These are phyloP conservation scores for Penicillium rolfsii DNA, from an alignment of 2,329 filamentous ascomycete genomes.

Conservation along the genomic window DNA sequence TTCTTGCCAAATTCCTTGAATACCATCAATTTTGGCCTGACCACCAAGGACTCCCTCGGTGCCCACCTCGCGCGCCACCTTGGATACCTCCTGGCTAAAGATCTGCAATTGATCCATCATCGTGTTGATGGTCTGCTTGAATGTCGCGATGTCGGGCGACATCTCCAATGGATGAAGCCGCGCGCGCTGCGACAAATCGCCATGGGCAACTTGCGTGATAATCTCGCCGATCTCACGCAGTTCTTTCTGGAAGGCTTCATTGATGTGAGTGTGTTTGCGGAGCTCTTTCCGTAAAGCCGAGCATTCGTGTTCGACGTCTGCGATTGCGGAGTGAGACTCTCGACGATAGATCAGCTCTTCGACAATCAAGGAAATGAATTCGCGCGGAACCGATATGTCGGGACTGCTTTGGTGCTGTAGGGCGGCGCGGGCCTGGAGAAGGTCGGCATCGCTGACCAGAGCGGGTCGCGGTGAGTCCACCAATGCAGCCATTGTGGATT, in stretches of 20 bases:
- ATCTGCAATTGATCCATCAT: slow-evolving; percentile 82
- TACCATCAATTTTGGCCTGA: slow-evolving; percentile 77
- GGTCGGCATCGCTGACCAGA: slow-evolving; percentile 27
- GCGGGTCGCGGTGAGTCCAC: slow-evolving; percentile 22
- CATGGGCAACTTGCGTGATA: slow-evolving; percentile 33
- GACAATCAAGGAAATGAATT: slow-evolving; percentile 30
- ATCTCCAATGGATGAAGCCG: slow-evolving; percentile 31
- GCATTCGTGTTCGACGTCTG: slow-evolving; percentile 28
- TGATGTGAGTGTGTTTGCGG: slow-evolving; percentile 32
- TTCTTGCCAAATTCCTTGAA: slow-evolving; percentile 83
- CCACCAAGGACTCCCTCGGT: slow-evolving; percentile 78
- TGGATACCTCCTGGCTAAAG: slow-evolving; percentile 78
- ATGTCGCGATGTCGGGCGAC: slow-evolving; percentile 44
- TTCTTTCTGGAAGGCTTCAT: slow-evolving; percentile 35
- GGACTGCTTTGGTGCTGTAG: slow-evolving; percentile 29
- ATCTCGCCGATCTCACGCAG: slow-evolving; percentile 34
- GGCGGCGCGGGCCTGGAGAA: slow-evolving; percentile 30
- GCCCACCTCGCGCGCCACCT: slow-evolving; percentile 77
- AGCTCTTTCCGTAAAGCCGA: slow-evolving; percentile 29
- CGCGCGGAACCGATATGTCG: slow-evolving; percentile 27
- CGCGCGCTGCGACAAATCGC: slow-evolving; percentile 29
- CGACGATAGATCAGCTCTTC: slow-evolving; percentile 31
- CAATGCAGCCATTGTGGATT: slow-evolving; percentile 22
- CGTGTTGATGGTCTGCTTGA: slow-evolving; percentile 76
- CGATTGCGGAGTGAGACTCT: slow-evolving; percentile 26